These are phyloP conservation scores for Hygrocybe punicea DNA, from an alignment of 768 basidiomycete genomes.

Conservation along the genomic window DNA sequence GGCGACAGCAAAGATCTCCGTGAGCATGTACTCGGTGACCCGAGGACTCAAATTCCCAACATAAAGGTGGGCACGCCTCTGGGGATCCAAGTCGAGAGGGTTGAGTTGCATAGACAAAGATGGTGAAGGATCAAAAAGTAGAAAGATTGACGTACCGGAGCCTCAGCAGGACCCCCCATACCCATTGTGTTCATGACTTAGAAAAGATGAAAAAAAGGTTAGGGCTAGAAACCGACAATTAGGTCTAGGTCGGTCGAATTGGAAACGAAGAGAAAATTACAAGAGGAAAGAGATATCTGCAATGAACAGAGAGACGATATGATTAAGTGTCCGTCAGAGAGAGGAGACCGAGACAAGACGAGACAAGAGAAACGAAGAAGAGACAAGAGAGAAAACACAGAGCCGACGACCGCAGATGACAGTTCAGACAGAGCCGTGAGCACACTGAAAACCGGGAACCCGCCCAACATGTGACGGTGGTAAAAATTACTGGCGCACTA, in stretches of 20 bases:
- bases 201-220: constrained; percentile 52
- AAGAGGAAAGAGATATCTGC: constrained; percentile 33
- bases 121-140: constrained; percentile 19
- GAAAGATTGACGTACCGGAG: constrained; percentile 56
- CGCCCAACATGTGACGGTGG: not conserved
- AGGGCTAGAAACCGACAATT: constrained; percentile 37
- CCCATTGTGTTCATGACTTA: constrained; percentile 76
- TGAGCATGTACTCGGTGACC: constrained; percentile 99
- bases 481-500: not conserved
- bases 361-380: constrained; percentile 33
- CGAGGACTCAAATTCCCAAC: constrained; percentile 97
- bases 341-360: constrained; percentile 34
- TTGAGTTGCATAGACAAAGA: constrained; percentile 32
- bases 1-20: constrained; percentile 94
- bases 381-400: constrained; percentile 42
- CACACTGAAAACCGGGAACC: not conserved
- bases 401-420: constrained; percentile 42
- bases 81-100: constrained; percentile 20
- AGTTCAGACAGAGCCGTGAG: not conserved
- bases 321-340: constrained; percentile 60
- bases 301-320: constrained; percentile 52
- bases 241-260: constrained; percentile 8
- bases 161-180: constrained; percentile 68
- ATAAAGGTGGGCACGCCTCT: constrained; percentile 96
- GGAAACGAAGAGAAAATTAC: constrained; percentile 20